Percentiles rank a stretch among this genome's conserved stretches.
Conservation (phyloP, 2,329 filamentous ascomycete genomes). For the Blastomyces gilchristii region DNA sequence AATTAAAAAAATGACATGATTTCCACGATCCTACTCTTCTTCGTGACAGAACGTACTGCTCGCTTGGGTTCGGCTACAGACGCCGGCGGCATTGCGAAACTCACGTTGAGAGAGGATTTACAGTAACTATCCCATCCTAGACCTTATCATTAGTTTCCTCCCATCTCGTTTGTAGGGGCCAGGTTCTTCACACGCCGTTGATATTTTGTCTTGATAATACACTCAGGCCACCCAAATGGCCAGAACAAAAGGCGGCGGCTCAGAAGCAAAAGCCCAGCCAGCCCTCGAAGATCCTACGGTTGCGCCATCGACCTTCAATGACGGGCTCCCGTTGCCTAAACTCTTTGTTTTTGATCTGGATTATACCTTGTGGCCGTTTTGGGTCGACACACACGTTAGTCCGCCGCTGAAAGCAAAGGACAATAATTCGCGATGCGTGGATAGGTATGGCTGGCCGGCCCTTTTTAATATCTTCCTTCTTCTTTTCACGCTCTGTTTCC, state of each 20-base stretch:
- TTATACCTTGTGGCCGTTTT: constrained; percentile 98
- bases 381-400: constrained; percentile 87
- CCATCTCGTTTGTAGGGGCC: too few species aligned
- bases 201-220: neutral
- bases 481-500: neutral
- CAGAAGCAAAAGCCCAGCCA: constrained; percentile 8
- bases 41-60: too few species aligned
- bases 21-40: neutral
- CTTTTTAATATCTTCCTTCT: neutral
- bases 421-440: constrained; percentile 36
- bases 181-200: neutral
- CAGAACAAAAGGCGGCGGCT: constrained; percentile 9
- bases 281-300: constrained; percentile 17
- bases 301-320: constrained; percentile 48
- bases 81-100: too few species aligned
- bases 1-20: neutral
- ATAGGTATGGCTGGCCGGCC: constrained; percentile 25
- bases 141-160: too few species aligned
- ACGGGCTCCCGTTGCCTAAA: constrained; percentile 63
- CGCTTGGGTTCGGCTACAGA: too few species aligned
- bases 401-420: constrained; percentile 59
- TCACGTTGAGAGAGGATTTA: too few species aligned
- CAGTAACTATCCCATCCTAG: too few species aligned
- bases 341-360: constrained; percentile 91
- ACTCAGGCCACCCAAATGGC: neutral